Conservation (phyloP, 306 rosid genomes). For the Lathyrus aphaca region DNA sequence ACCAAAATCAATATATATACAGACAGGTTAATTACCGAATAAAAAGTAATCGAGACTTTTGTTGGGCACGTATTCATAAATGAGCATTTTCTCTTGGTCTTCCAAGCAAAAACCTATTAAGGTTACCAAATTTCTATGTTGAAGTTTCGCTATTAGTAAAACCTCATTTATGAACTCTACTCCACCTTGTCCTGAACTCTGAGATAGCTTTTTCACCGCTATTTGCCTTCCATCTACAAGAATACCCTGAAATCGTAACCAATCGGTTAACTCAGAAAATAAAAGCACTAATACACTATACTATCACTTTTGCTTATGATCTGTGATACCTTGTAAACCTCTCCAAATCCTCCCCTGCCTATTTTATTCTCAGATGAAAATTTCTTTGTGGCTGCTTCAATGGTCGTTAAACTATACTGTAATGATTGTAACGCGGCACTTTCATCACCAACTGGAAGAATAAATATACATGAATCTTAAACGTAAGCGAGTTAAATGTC, state of each 20-base stretch:
- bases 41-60: conserved; percentile 55
- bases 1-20: not conserved
- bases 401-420: conserved; percentile 43
- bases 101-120: conserved; percentile 60
- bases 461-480: not conserved
- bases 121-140: conserved; percentile 60
- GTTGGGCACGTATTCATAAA: conserved; percentile 65
- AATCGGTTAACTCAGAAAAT: not conserved
- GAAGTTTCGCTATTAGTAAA: conserved; percentile 56
- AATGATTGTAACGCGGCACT: conserved; percentile 42
- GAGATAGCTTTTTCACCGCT: conserved; percentile 57
- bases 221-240: conserved; percentile 53
- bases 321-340: conserved; percentile 53
- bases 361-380: conserved; percentile 47
- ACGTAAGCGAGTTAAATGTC: conserved; percentile 8
- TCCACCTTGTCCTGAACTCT: conserved; percentile 53
- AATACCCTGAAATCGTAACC: conserved; percentile 44
- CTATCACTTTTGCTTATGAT: not conserved
- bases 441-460: conserved; percentile 37
- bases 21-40: conserved; percentile 42
- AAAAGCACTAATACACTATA: not conserved
- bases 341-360: conserved; percentile 68
- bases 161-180: conserved; percentile 62
- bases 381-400: conserved; percentile 54
- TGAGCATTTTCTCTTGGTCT: conserved; percentile 55